Conservation (phyloP, 1,139 yeast genomes). For the Suhomyces choctaworum region DNA sequence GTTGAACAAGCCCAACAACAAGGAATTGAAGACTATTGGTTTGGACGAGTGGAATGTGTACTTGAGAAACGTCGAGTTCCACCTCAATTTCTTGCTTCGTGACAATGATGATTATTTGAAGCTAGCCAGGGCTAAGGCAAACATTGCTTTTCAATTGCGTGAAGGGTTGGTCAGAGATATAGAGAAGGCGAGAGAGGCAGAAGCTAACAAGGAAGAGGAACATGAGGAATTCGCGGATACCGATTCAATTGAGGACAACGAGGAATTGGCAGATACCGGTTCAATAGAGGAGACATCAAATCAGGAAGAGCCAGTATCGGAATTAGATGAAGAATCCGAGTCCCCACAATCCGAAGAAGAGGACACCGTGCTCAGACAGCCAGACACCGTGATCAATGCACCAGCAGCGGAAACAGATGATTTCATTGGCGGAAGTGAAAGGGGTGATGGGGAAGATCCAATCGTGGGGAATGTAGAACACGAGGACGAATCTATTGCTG, state of each 20-base stretch:
- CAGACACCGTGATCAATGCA: not conserved
- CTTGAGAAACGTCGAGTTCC: constrained; percentile 57
- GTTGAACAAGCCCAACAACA: constrained; percentile 19
- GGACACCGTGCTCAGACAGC: not conserved
- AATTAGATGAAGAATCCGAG: not conserved
- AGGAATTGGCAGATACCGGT: constrained; percentile 1
- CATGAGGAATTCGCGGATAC: not conserved
- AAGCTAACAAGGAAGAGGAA: not conserved
- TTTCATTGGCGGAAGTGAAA: not conserved
- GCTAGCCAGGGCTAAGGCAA: constrained; percentile 78
- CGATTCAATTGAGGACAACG: constrained; percentile 1
- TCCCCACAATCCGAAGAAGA: not conserved
- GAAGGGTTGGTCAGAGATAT: constrained; percentile 38
- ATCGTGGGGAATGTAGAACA: not conserved
- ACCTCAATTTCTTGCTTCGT: constrained; percentile 57
- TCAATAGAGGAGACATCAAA: not conserved
- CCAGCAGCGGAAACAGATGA: not conserved
- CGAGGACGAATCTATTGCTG: not conserved
- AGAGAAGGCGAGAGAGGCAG: constrained; percentile 1
- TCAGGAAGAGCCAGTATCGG: constrained; percentile 2
- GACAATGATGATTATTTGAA: constrained; percentile 75
- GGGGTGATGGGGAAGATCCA: not conserved
- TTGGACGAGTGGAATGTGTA: constrained; percentile 52
- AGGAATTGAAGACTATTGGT: constrained; percentile 26
- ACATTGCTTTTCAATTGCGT: constrained; percentile 73